Conservation (phyloP, 192 early-diverging fungal species). For the Rhizophlyctis rosea region DNA sequence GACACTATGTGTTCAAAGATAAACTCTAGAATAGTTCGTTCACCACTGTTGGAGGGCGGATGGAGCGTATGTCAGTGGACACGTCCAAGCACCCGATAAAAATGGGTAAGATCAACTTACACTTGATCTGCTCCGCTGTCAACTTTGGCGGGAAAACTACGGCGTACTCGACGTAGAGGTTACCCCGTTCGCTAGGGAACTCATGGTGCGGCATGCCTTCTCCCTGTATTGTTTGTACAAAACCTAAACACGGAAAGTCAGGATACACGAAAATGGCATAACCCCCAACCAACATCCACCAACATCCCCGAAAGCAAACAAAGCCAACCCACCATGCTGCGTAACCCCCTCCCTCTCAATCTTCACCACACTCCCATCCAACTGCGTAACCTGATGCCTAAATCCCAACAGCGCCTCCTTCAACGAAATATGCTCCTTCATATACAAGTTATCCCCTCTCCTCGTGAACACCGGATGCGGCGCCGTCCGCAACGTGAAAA, state of each 20-base stretch:
- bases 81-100: too few relatives aligned
- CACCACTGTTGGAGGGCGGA: too few relatives aligned
- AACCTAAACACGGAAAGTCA: slow-evolving; percentile 47
- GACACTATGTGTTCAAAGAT: too few relatives aligned
- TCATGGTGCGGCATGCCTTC: slow-evolving; percentile 86
- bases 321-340: slow-evolving; percentile 50
- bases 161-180: slow-evolving; percentile 85
- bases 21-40: too few relatives aligned
- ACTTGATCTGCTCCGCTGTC: slow-evolving; percentile 36
- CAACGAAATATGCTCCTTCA: slow-evolving; percentile 73
- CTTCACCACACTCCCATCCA: slow-evolving; percentile 61
- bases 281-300: slow-evolving; percentile 2
- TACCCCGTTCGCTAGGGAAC: slow-evolving; percentile 58
- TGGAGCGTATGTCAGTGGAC: too few relatives aligned
- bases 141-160: slow-evolving; percentile 73
- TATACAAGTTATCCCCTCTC: slow-evolving; percentile 71
- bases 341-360: slow-evolving; percentile 54
- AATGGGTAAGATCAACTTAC: slow-evolving; percentile 15
- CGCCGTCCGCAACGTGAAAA: slow-evolving; percentile 69
- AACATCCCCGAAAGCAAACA: slow-evolving; percentile 5
- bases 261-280: slow-evolving; percentile 5
- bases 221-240: slow-evolving; percentile 72
- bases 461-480: slow-evolving; percentile 75
- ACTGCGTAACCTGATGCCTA: slow-evolving; percentile 65
- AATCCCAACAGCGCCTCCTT: slow-evolving; percentile 82